Conservation (phyloP, 495 filamentous ascomycete genomes). For the Xylona heveae region DNA sequence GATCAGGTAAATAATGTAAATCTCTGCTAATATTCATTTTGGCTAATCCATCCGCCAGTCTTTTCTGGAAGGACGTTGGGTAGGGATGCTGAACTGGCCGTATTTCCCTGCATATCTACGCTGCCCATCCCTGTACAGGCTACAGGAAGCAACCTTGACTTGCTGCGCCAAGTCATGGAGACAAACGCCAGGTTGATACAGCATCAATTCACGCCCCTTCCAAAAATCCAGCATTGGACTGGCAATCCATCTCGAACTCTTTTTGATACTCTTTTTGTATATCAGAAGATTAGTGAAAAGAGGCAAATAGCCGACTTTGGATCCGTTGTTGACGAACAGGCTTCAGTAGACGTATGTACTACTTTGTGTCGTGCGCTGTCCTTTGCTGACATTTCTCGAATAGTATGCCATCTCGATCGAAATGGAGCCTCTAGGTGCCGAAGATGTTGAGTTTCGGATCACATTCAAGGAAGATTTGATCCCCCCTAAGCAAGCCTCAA, state of each 20-base stretch:
- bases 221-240: constrained; percentile 43
- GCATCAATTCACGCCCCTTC: constrained; percentile 47
- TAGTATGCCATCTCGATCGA: constrained; percentile 55
- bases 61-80: constrained; percentile 43
- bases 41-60: constrained; percentile 3
- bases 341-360: constrained; percentile 31
- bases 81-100: constrained; percentile 24
- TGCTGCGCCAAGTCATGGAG: constrained; percentile 34
- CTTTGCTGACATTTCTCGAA: no score
- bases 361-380: no score
- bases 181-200: constrained; percentile 37
- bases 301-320: constrained; percentile 4
- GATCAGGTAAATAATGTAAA: no score
- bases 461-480: constrained; percentile 38
- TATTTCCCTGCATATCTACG: constrained; percentile 57
- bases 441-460: constrained; percentile 30
- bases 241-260: constrained; percentile 31
- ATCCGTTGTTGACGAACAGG: constrained; percentile 30
- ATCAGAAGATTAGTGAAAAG: constrained; percentile 33
- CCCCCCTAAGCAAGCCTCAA: constrained; percentile 34
- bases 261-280: constrained; percentile 65
- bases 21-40: not conserved
- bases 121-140: constrained; percentile 38
- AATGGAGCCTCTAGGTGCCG: constrained; percentile 27
- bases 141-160: constrained; percentile 23